Base-by-base conservation (phyloP, 768 basidiomycete genomes). In the Austroboletus eburneus region DNA sequence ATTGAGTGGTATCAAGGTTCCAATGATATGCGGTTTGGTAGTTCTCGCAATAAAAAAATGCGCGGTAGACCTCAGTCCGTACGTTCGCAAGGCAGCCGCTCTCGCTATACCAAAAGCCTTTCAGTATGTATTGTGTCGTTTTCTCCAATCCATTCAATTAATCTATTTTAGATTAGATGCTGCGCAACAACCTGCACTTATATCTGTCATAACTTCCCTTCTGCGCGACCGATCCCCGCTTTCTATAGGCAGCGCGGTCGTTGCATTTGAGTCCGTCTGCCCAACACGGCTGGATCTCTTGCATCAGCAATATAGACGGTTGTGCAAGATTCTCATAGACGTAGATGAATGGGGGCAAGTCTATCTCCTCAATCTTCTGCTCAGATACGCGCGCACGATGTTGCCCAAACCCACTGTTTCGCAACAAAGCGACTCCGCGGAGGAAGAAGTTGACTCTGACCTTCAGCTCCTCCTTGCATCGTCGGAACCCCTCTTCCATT, bases 261-360 rank as follows among this genome's bases (percentile, higher is more conserved):
- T 85, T 10, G 92, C 96, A 1, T 96, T 96, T 59, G 79, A 87
- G 49, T 76, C 80, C 0, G 78, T 97, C n/a, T 93, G 90, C 59
- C 90, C 92, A 0, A 84, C 86, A 0, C 77, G 86, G 37, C 76
- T 94, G 12, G 91, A 95, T 58, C 79, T 96, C 12, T 67, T 99
- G 2, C 96, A 99, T 58, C 76, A 77, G 16, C 89, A 96, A 55
- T 99, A 89, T 57, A 76, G 94, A 20, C 80, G 89, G 22, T 71
- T 93, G 24, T 96, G 92, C 61, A 75, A 77, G 35, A 72, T 87
- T n/a, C 70, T 98, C 3, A 76, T 91, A 27, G 93, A 99, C 57
- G 83, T 86, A 4, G 96, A 99, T 57, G 95, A 96, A 63, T 99
- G 96, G 96, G 93, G 92, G 0, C 96, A 97, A 65, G 79, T 87